These are phyloP conservation scores for Saccharum hybrid DNA, from an alignment of 202 grass and related monocot species.

Conservation along the genomic window DNA sequence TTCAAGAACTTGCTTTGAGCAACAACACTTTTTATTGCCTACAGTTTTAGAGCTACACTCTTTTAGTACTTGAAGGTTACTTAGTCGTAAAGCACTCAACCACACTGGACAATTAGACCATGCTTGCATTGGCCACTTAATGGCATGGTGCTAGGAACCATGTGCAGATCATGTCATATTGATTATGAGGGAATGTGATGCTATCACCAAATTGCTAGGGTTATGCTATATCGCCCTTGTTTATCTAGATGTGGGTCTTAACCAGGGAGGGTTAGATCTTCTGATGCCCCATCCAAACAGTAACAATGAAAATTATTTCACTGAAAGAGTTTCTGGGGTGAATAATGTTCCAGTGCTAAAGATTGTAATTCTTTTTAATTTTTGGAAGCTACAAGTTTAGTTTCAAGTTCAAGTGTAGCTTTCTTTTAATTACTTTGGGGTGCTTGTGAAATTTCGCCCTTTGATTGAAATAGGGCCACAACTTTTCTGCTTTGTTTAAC, in stretches of 20 bases:
- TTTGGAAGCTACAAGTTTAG: background rate
- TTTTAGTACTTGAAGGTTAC: slow-evolving; percentile 4
- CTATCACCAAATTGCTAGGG: background rate
- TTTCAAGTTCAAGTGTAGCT: background rate
- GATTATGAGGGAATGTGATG: background rate
- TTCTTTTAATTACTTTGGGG: background rate
- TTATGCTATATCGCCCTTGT: background rate
- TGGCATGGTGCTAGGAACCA: background rate
- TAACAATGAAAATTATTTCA: background rate
- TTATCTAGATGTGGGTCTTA: background rate
- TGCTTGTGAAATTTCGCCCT: background rate
- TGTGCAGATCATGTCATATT: background rate
- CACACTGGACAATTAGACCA: background rate
- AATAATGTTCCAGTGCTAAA: background rate
- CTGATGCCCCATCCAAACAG: background rate
- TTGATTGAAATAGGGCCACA: background rate
- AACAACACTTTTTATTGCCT: too few relatives aligned
- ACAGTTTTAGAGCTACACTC: background rate
- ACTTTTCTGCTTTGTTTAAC: background rate
- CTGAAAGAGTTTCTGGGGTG: background rate
- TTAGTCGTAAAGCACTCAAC: background rate
- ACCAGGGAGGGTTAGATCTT: background rate
- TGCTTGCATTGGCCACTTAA: background rate
- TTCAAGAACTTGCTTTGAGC: too few relatives aligned
- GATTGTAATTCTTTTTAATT: background rate